A percentile compares a stretch with the other conserved stretches of the same genome.
These are phyloP conservation scores for Diaporthe capsici DNA, from an alignment of 2,329 filamentous ascomycete species.

Conservation along the genomic window DNA sequence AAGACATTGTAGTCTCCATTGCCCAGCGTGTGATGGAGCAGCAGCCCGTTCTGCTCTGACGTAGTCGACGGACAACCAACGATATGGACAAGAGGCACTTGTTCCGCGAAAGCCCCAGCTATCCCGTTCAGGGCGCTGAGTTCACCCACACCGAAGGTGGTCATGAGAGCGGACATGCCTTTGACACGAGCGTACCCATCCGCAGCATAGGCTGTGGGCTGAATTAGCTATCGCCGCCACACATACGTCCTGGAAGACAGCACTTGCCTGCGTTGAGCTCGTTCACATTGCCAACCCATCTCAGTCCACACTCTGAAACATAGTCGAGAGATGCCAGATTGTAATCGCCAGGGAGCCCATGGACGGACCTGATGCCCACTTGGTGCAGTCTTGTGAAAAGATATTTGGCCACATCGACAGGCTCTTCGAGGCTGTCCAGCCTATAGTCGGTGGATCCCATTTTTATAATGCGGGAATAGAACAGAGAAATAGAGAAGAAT, in stretches of 20 bases:
- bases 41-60: slow-evolving; percentile 63
- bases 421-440: slow-evolving; percentile 60
- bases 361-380: slow-evolving; percentile 74
- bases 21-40: slow-evolving; percentile 78
- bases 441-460: slow-evolving; percentile 55
- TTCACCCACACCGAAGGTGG: slow-evolving; percentile 82
- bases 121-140: slow-evolving; percentile 82
- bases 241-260: neutral
- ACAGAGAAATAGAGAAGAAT: neutral
- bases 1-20: slow-evolving; percentile 89
- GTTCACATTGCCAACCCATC: slow-evolving; percentile 79
- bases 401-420: slow-evolving; percentile 75
- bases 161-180: slow-evolving; percentile 78
- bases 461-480: neutral
- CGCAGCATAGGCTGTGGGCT: slow-evolving; percentile 75
- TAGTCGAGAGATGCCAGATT: slow-evolving; percentile 80
- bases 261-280: slow-evolving; percentile 78
- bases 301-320: slow-evolving; percentile 68
- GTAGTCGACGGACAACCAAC: slow-evolving; percentile 67
- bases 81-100: slow-evolving; percentile 79
- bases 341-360: slow-evolving; percentile 81
- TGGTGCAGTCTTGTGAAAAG: slow-evolving; percentile 76
- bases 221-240: slow-evolving; percentile 39
- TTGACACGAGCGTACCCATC: slow-evolving; percentile 84
- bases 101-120: slow-evolving; percentile 81